Evolutionary conservation across 2,329 filamentous ascomycete species (phyloP), one percentile per base, ranked within the genome.

Genomic region (Arthrinium puccinioides): DNA sequence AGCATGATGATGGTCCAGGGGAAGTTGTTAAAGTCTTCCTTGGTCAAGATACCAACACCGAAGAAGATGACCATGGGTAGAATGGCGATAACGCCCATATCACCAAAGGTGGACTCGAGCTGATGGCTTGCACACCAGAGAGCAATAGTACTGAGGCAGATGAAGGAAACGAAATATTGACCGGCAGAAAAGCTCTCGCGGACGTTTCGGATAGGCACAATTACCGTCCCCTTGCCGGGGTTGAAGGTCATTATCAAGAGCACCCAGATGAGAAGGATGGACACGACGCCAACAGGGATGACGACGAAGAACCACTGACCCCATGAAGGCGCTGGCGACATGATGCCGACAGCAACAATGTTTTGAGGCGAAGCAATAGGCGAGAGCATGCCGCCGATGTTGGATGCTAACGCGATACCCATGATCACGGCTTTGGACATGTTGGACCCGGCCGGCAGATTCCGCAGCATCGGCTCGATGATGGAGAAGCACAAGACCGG

Each of bases 21-120:
- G 62, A 98, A 98, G 62, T 98, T 98, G 70, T 98, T 98, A 59
- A 98, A 98, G 64, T 98, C 92, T 63, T 97, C 92, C 64, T 97
- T 98, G 33, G 89, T 97, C 21, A 98, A 71, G 48, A 97, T 90
- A 9, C 92, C 92, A 2, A 88, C 89, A 38, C 92, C 92, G 52
- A 98, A 98, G 73, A 98, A 98, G 28, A 96, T 71, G 4, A 94
- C 84, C 36, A 98, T 83, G 6, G 92, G 92, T 43, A 98, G 87
- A 55, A 98, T 94, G 41, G 92, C 94, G 28, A 98, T 85, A 37
- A 98, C 89, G 37, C 92, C 92, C 92, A 98, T 98, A 56, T 98
- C 90, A 38, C 92, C 92, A 54, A 98, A 96, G 1, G 90, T 65
- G 43, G 73, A 65, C 54, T 97, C 87, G 7, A 98, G 74, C 53